Conservation (phyloP, 2,329 filamentous ascomycete species). For the Metarhizium album region DNA sequence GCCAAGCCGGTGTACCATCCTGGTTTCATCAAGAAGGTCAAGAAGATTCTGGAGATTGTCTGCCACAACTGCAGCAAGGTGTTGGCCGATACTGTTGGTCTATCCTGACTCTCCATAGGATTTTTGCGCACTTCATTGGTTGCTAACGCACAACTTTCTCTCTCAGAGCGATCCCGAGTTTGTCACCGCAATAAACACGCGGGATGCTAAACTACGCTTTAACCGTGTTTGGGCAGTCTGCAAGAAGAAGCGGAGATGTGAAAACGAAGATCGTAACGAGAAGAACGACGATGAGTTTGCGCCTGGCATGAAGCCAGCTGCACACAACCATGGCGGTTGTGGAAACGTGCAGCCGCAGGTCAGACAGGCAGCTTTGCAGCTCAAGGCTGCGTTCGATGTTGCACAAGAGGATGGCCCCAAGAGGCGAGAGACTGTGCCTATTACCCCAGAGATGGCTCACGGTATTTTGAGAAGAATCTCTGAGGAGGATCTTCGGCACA, state of each 20-base stretch:
- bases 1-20: conserved; percentile 89
- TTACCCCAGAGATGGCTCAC: conserved; percentile 76
- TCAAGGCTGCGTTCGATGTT: conserved; percentile 64
- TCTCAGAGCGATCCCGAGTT: conserved; percentile 75
- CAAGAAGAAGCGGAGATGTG: conserved; percentile 78
- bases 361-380: conserved; percentile 73
- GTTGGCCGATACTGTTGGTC: conserved; percentile 94
- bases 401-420: conserved; percentile 56
- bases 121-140: conserved; percentile 36
- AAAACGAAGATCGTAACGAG: conserved; percentile 62
- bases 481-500: conserved; percentile 68
- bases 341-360: conserved; percentile 86
- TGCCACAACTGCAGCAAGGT: conserved; percentile 99
- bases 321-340: conserved; percentile 70
- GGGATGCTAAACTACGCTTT: conserved; percentile 92
- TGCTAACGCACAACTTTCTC: conserved; percentile 44
- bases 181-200: conserved; percentile 65
- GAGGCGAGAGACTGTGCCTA: conserved; percentile 66
- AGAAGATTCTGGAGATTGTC: conserved; percentile 97
- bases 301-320: conserved; percentile 41
- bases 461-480: conserved; percentile 79
- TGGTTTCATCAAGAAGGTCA: conserved; percentile 98
- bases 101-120: conserved; percentile 41
- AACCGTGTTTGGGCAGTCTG: conserved; percentile 85
- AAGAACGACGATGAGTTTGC: conserved; percentile 60